These are phyloP conservation scores for Cryphonectria parasitica DNA, from an alignment of 2,329 filamentous ascomycete genomes.

Conservation along the genomic window DNA sequence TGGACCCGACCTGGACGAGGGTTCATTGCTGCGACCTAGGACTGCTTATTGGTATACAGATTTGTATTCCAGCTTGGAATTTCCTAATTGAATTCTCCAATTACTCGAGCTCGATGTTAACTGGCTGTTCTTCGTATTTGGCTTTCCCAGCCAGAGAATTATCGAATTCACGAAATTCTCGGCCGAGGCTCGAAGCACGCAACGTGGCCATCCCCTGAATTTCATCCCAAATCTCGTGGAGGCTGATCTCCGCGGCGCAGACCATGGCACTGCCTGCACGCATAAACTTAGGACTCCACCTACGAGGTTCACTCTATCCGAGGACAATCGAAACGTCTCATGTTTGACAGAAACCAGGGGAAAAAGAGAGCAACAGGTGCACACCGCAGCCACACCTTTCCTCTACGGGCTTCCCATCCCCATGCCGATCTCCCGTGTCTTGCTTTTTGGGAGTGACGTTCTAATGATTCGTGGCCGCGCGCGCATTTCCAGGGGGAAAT, in stretches of 20 bases:
- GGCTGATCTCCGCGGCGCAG: slow-evolving; percentile 11
- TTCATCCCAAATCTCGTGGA: neutral
- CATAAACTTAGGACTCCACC: slow-evolving; percentile 7
- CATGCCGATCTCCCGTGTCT: neutral
- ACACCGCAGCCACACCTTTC: neutral
- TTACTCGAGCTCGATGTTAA: neutral
- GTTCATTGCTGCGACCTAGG: neutral
- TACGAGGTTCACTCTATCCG: neutral
- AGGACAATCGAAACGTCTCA: slow-evolving; percentile 6
- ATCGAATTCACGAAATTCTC: neutral
- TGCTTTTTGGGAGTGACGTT: neutral
- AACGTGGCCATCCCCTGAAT: neutral
- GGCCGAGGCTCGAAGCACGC: neutral
- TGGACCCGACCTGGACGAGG: neutral
- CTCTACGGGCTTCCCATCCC: neutral
- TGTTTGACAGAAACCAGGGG: neutral
- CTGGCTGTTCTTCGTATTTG: too few relatives aligned
- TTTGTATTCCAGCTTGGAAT: neutral
- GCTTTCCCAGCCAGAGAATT: neutral
- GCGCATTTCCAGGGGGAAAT: slow-evolving; percentile 6
- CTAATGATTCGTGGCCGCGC: slow-evolving; percentile 22
- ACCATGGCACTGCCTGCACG: slow-evolving; percentile 9
- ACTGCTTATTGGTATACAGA: neutral
- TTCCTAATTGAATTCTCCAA: neutral
- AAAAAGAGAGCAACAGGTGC: neutral